Percentiles rank a stretch among this genome's conserved stretches.
Evolutionary conservation across 179 eudicot species (phyloP).

Genomic region (Monotropa hypopitys): DNA sequence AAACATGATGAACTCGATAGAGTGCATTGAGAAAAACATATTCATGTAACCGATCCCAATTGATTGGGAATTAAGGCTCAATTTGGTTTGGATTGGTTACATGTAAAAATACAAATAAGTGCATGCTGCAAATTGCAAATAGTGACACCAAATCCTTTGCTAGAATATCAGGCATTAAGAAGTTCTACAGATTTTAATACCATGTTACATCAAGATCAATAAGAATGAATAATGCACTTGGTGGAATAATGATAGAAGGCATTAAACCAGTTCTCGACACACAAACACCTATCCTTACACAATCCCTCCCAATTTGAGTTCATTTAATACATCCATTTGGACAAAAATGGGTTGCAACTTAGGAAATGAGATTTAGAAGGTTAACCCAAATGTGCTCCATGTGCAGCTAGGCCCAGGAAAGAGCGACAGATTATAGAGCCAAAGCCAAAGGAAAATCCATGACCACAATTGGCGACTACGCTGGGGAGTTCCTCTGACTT

Average conservation of each 20-base stretch:
- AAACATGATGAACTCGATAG: too few relatives aligned
- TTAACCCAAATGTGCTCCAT: not conserved
- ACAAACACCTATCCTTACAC: not conserved
- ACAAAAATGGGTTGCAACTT: not conserved
- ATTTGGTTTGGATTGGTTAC: too few relatives aligned
- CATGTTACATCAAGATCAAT: not conserved
- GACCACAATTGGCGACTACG: too few relatives aligned
- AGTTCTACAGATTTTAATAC: constrained; percentile 2
- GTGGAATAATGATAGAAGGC: not conserved
- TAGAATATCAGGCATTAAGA: not conserved
- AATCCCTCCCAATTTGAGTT: not conserved
- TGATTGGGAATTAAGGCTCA: too few relatives aligned
- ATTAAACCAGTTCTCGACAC: not conserved
- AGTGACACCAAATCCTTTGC: constrained; percentile 6
- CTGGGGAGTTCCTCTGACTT: too few relatives aligned
- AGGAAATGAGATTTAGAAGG: not conserved
- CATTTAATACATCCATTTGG: too few relatives aligned
- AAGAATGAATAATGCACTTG: not conserved
- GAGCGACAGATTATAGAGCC: too few relatives aligned
- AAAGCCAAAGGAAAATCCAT: too few relatives aligned
- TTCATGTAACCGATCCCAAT: too few relatives aligned
- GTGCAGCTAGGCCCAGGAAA: too few relatives aligned
- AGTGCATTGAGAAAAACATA: too few relatives aligned
- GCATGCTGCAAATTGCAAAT: not conserved
- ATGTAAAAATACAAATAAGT: not conserved